phyloP scores from a whole-genome alignment of 306 rosid genomes.

The Cyclanthera cordifolia region DNA sequence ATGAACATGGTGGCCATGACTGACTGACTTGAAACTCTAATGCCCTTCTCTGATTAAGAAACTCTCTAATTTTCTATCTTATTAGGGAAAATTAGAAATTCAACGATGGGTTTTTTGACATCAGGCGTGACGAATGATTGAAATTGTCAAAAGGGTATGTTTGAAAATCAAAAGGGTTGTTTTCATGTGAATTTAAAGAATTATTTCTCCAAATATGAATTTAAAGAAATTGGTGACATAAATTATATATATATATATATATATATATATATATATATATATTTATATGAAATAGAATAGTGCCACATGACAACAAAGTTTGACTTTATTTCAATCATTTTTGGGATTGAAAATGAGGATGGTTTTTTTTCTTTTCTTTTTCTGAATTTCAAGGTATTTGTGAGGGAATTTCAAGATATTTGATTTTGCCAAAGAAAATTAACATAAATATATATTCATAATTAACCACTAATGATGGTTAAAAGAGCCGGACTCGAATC shows the following conservation, averaged over 20 bases:
- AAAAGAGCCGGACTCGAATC: no score
- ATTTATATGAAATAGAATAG: background rate
- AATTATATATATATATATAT: no score
- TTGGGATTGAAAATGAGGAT: background rate
- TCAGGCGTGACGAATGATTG: slow-evolving; percentile 11
- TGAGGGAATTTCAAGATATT: no score
- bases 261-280: no score
- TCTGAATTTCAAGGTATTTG: no score
- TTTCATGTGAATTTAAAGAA: no score
- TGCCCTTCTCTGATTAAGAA: background rate
- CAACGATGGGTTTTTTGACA: background rate
- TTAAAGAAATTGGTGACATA: background rate
- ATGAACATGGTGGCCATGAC: slow-evolving; percentile 8
- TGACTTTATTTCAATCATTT: background rate
- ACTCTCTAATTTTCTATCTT: background rate
- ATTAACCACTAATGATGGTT: no score
- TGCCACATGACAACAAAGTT: background rate
- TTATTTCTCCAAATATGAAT: background rate
- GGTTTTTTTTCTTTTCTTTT: background rate
- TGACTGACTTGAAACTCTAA: slow-evolving; percentile 2
- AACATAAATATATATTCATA: no score
- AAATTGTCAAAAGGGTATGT: background rate
- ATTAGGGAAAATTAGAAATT: background rate
- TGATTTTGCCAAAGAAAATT: no score
- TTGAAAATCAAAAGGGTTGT: no score